Conservation (phyloP, 2,329 filamentous ascomycete species). For the Calonectria montana region DNA sequence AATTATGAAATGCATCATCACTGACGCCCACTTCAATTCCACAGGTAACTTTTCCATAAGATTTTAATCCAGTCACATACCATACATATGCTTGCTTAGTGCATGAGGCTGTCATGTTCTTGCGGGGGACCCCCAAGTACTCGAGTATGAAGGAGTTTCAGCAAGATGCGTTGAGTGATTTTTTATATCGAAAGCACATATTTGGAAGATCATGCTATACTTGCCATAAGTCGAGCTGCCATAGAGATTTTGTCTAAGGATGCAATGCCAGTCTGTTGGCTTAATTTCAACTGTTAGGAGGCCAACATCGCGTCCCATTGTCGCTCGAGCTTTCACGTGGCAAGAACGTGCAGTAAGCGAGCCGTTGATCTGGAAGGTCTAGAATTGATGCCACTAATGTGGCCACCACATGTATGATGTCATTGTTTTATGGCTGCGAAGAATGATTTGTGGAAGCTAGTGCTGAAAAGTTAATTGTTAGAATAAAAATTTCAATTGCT, state of each 20-base stretch:
- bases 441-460: background rate
- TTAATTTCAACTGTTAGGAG: background rate
- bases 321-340: background rate
- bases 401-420: background rate
- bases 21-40: background rate
- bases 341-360: background rate
- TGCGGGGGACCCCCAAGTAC: too few relatives aligned
- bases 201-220: too few relatives aligned
- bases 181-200: too few relatives aligned
- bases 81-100: background rate
- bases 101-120: too few relatives aligned
- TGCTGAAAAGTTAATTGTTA: background rate
- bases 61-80: background rate
- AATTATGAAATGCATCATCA: background rate
- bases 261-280: background rate
- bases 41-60: background rate
- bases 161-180: too few relatives aligned
- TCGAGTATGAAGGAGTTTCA: background rate
- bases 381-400: background rate
- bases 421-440: background rate
- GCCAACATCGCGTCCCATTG: too few relatives aligned
- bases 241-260: too few relatives aligned
- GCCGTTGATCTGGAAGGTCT: background rate
- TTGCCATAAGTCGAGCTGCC: too few relatives aligned
- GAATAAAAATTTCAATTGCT: background rate